Base-by-base conservation (phyloP, 441 rosid species). In the Syzygium malaccense region DNA sequence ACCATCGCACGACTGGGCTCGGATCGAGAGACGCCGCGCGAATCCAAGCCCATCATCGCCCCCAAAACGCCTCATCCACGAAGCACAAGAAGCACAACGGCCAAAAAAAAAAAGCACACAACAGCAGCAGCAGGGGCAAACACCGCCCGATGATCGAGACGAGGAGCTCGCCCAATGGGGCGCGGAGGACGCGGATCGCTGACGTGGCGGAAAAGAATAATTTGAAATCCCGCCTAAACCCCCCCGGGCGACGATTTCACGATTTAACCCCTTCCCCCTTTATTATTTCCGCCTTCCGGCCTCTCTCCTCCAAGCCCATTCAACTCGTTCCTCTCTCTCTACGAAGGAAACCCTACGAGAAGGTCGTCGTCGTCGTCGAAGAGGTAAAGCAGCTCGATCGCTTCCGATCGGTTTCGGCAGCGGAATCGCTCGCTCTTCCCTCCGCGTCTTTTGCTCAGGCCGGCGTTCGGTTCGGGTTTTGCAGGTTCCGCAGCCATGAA, bases 191-290 rank as follows among this genome's bases (percentile, higher is more conserved):
- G 4, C 86, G 92, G 97, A 96, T 94, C 90, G 93, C 7, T 93
- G 94, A 95, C 96, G 79, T 96, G 98, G 96, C 92, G 37, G 54
- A 28, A 85, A 26, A 66, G 55, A 66, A 26, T 17, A 60, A 60
- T 89, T 90, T 32, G 90, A 93, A 94, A 94, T 93, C 97, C 96
- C 98, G 95, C 96, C 96, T 92, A 95, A 96, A 96, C 95, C 89
- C 84, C 84, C 14, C 68, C 62, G n/a, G 56, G 26, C 89, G 88
- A 78, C 32, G 58, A 85, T 93, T 93, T 88, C 94, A 93, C 93
- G 93, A 94, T 95, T 95, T 94, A 57, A 75, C 51, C 84, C 66
- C 87, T 68, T 87, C 88, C 85, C 86, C 58, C 80, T 62, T 89
- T 87, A 94, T 94, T 94, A 94, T 94, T 95, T 95, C 94, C 92